Evolutionary conservation across 306 rosid species (phyloP).

Genomic region (Biancaea sappan): DNA sequence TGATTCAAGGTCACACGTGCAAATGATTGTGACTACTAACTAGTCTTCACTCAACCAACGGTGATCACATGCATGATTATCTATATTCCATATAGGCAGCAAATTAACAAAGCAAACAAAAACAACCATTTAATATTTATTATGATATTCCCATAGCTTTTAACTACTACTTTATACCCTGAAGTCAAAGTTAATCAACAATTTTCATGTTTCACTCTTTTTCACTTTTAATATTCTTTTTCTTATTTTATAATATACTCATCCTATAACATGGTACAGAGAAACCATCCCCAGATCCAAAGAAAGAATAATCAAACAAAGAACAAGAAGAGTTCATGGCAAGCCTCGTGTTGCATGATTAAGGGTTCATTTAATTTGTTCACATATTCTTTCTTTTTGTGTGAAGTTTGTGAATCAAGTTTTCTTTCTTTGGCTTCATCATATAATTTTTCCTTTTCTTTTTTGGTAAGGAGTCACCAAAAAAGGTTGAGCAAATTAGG

Average conservation of each 20-base stretch:
- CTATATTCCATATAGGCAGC: too few relatives aligned
- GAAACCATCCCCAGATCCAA: background rate
- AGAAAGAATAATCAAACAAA: background rate
- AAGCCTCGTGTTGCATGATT: background rate
- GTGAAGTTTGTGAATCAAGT: background rate
- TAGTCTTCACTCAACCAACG: background rate
- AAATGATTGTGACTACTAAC: background rate
- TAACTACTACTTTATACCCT: slow-evolving; percentile 32
- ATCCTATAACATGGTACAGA: background rate
- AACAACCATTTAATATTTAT: too few relatives aligned
- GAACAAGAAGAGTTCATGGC: background rate
- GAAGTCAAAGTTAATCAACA: slow-evolving; percentile 21
- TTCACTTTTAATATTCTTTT: background rate
- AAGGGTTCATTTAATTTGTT: background rate
- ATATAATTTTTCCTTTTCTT: background rate
- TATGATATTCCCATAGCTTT: too few relatives aligned
- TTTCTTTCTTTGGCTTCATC: background rate
- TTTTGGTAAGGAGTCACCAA: background rate
- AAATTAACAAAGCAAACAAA: too few relatives aligned
- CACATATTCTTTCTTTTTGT: background rate
- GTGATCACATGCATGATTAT: background rate
- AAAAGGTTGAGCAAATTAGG: background rate
- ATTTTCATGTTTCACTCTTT: background rate
- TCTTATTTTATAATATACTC: too few relatives aligned
- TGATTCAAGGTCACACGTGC: background rate